Evolutionary conservation across 2,329 filamentous ascomycete genomes (phyloP).

Genomic region (Penicillium sp.): DNA sequence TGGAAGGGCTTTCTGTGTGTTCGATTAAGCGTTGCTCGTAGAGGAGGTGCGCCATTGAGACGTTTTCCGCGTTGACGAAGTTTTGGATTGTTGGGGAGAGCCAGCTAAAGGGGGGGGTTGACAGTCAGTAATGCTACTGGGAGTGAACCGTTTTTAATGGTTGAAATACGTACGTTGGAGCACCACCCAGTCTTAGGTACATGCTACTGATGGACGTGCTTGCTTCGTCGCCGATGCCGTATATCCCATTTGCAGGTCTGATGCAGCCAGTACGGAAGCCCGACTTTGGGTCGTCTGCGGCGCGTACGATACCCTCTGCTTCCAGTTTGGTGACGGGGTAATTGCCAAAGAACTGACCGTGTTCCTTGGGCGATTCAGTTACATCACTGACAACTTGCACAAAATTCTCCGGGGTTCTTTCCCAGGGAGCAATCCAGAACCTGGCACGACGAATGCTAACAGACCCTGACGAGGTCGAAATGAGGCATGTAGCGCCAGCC

Average conservation of each 20-base stretch:
- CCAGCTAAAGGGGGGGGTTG: conserved; percentile 40
- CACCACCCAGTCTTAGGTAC: conserved; percentile 44
- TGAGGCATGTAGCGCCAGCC: conserved; percentile 56
- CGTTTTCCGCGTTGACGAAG: conserved; percentile 58
- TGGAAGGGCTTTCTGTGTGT: conserved; percentile 25
- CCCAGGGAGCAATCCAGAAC: conserved; percentile 54
- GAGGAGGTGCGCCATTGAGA: conserved; percentile 59
- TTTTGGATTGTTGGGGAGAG: conserved; percentile 53
- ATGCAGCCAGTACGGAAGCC: conserved; percentile 60
- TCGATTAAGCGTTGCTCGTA: conserved; percentile 58
- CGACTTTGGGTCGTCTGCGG: conserved; percentile 42
- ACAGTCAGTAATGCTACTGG: too few species aligned
- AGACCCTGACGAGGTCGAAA: conserved; percentile 59
- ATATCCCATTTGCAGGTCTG: conserved; percentile 60
- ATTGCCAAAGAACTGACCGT: conserved; percentile 52
- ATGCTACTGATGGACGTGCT: conserved; percentile 43
- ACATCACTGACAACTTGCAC: conserved; percentile 54
- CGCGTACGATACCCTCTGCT: conserved; percentile 58
- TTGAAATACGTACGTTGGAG: conserved; percentile 36
- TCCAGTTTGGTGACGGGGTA: conserved; percentile 59
- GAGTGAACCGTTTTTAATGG: neutral
- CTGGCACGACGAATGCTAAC: conserved; percentile 49
- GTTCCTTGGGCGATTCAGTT: conserved; percentile 45
- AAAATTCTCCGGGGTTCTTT: conserved; percentile 42
- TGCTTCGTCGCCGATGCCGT: conserved; percentile 54